Evolutionary conservation across 257 asterid species (phyloP).

Genomic region (Capsicum chinense): DNA sequence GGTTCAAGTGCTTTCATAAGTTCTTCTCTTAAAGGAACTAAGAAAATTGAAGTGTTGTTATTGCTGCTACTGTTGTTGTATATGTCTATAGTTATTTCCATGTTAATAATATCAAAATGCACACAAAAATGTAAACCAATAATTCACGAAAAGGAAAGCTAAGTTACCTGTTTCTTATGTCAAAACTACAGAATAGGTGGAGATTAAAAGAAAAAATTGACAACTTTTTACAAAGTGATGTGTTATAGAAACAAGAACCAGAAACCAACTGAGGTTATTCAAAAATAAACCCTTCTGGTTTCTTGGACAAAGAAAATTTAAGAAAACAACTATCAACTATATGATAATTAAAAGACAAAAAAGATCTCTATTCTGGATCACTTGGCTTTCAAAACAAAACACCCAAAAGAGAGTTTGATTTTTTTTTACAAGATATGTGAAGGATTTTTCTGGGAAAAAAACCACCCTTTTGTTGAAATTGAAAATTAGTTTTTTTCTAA

Average conservation of each 20-base stretch:
- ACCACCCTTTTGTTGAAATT: slow-evolving; percentile 49
- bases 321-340: background rate
- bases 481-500: slow-evolving; percentile 39
- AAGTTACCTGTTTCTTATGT: slow-evolving; percentile 41
- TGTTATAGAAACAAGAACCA: slow-evolving; percentile 25
- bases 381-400: slow-evolving; percentile 74
- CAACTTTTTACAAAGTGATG: no score
- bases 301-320: slow-evolving; percentile 34
- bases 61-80: slow-evolving; percentile 37
- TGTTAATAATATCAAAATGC: slow-evolving; percentile 21
- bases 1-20: slow-evolving; percentile 92
- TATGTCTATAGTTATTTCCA: slow-evolving; percentile 70
- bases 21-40: slow-evolving; percentile 79
- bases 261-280: slow-evolving; percentile 47
- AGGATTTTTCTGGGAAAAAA: slow-evolving; percentile 29
- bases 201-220: background rate
- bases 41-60: slow-evolving; percentile 39
- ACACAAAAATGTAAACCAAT: background rate
- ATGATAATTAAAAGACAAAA: slow-evolving; percentile 27
- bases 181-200: slow-evolving; percentile 53
- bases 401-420: slow-evolving; percentile 41
- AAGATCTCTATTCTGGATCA: slow-evolving; percentile 87
- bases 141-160: slow-evolving; percentile 18
- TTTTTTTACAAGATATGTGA: slow-evolving; percentile 18
- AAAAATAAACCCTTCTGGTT: slow-evolving; percentile 63